These are phyloP conservation scores for Diddensiella transvaalensis DNA, from an alignment of 805 yeast genomes.

Conservation along the genomic window DNA sequence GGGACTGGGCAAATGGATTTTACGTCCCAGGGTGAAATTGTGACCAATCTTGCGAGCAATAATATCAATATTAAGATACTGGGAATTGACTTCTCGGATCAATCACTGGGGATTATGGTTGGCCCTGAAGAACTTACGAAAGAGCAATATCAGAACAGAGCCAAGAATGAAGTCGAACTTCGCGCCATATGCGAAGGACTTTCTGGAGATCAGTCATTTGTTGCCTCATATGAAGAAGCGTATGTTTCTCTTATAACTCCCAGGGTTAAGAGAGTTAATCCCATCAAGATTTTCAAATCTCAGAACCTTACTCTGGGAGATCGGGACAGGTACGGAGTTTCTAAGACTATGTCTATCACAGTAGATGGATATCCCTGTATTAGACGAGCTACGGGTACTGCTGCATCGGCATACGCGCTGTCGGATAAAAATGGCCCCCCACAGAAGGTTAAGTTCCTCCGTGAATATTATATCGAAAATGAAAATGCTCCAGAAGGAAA, in stretches of 20 bases:
- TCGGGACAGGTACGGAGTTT: conserved; percentile 30
- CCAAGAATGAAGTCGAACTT: conserved; percentile 5
- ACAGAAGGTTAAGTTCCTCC: conserved; percentile 9
- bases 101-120: conserved; percentile 2
- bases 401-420: conserved; percentile 12
- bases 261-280: conserved; percentile 40
- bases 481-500: conserved; percentile 11
- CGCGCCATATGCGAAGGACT: conserved; percentile 2
- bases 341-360: conserved; percentile 25
- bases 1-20: conserved; percentile 11
- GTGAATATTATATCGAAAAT: conserved; percentile 21
- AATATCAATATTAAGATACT: conserved; percentile 19
- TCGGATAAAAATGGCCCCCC: conserved; percentile 6
- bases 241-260: conserved; percentile 21
- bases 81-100: conserved; percentile 18
- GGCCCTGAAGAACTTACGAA: background rate
- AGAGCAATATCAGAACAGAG: background rate
- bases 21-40: conserved; percentile 6
- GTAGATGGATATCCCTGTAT: conserved; percentile 22
- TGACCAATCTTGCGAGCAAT: conserved; percentile 11
- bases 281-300: conserved; percentile 47
- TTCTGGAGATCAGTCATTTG: conserved; percentile 6
- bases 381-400: conserved; percentile 16
- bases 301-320: conserved; percentile 44
- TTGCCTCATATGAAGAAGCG: conserved; percentile 20